Conservation (phyloP, 345 rosid species). For the Salix suchowensis region DNA sequence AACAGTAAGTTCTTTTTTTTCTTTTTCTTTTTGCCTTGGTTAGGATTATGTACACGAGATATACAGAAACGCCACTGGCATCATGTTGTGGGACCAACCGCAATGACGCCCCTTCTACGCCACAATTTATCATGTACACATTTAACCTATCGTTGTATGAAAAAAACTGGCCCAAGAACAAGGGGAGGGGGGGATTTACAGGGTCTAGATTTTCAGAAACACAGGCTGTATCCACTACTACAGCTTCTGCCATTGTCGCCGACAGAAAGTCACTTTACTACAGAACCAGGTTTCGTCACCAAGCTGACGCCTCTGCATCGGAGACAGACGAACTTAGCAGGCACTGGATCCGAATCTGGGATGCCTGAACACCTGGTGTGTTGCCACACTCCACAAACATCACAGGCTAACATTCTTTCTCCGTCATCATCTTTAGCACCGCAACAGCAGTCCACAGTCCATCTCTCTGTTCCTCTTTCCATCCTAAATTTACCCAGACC, state of each 20-base stretch:
- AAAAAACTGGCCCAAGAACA: not conserved
- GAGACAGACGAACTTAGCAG: constrained; percentile 49
- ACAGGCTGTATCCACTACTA: constrained; percentile 5
- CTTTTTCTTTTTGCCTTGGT: no score
- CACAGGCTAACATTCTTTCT: constrained; percentile 72
- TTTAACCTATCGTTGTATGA: not conserved
- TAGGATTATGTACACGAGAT: no score
- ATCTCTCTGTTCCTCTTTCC: constrained; percentile 67
- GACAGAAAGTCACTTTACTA: constrained; percentile 4
- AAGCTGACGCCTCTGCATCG: constrained; percentile 24
- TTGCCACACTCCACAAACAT: constrained; percentile 65
- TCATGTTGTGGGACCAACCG: not conserved
- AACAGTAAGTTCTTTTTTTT: no score
- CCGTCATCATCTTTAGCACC: constrained; percentile 78
- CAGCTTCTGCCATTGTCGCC: not conserved
- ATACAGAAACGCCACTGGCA: no score
- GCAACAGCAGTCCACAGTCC: constrained; percentile 63
- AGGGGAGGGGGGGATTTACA: constrained; percentile 12
- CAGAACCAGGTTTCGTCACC: constrained; percentile 1
- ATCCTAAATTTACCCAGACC: constrained; percentile 37
- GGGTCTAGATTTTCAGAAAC: constrained; percentile 7
- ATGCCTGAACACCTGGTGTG: constrained; percentile 68
- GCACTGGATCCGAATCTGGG: constrained; percentile 42
- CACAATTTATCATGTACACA: constrained; percentile 22
- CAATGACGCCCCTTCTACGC: constrained; percentile 15